Percentiles rank a stretch among this genome's conserved stretches.
Conservation (phyloP, 192 early-diverging fungal species). For the Spizellomyces punctatus region DNA sequence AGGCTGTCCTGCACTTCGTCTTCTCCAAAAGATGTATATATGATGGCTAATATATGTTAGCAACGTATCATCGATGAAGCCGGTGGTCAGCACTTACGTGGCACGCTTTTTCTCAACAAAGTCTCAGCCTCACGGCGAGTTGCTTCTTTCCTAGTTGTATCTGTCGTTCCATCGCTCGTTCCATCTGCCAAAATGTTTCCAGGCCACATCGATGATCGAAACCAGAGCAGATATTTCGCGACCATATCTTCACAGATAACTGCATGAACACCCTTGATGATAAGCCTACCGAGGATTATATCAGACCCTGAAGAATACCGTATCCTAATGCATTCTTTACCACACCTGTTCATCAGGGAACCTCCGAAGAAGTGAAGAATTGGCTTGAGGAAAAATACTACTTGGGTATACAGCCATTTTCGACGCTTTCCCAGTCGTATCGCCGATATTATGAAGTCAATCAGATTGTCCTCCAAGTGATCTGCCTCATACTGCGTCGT, state of each 20-base stretch:
- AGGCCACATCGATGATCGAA: constrained; percentile 5
- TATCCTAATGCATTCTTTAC: too few species aligned
- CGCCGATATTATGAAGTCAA: constrained; percentile 31
- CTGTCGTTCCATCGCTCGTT: too few species aligned
- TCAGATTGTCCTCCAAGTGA: constrained; percentile 32
- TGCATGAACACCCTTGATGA: neutral
- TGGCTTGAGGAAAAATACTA: constrained; percentile 37
- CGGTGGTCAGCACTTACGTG: too few species aligned
- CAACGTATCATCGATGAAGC: too few species aligned
- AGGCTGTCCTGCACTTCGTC: constrained; percentile 24
- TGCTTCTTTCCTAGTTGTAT: too few species aligned
- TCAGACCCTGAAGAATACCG: neutral
- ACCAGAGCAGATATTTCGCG: neutral
- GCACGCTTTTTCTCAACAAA: too few species aligned
- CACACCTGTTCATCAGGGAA: constrained; percentile 20
- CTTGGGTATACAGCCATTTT: constrained; percentile 33
- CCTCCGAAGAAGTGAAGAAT: constrained; percentile 9
- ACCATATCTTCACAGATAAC: neutral
- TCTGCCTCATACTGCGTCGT: constrained; percentile 28
- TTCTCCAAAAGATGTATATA: neutral
- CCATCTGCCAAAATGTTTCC: neutral
- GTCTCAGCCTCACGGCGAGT: too few species aligned
- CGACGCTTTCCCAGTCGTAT: constrained; percentile 13
- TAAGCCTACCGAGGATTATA: constrained; percentile 8
- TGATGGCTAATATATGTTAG: too few species aligned